Evolutionary conservation across 331 rosid genomes (phyloP), one percentile per base, ranked within the genome.

Genomic region (Phaseolus coccineus): DNA sequence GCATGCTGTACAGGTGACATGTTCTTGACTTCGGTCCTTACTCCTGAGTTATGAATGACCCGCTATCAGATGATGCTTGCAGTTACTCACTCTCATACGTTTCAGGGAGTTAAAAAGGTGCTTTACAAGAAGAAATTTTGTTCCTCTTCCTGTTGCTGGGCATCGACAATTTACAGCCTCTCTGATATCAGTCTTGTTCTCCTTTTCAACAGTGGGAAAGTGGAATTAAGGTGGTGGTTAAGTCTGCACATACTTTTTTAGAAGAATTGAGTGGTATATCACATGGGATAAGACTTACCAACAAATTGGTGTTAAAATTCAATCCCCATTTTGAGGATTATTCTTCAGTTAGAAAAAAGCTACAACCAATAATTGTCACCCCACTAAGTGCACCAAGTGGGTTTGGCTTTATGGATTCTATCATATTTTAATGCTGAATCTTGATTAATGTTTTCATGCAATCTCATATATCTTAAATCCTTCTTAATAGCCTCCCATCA

Each of bases 71-170:
- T 78, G 30, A 84, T 82, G 58, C 69, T 52, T 55, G 39, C 51
- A 69, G 48, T 50, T 55, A 57, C 24, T 35, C 30, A 57, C 62
- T 27, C 65, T 51, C 71, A 15, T 58, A 31, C 56, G 75, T 82
- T 61, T 74, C 81, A 93, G 97, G 97, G 97, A 76, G 75, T 93
- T 39, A 95, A 93, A 90, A 95, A 89, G 87, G 99, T 95, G 76
- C 87, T 88, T 50, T 35, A 84, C 87, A 95, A 95, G 87, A 95
- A 91, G 82, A 94, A 91, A 85, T 95, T 87, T 61, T 90, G 84
- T 35, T 83, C 91, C 72, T 84, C 92, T 22, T 87, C 88, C 31
- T 95, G 99, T 89, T 95, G 91, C 74, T 95, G 96, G 96, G 96
- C 96, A 57, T 91, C 97, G 1, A 87, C 94, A 69, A 91, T 95